phyloP scores from a whole-genome alignment of 441 rosid species.

The Aleurites moluccanus region DNA sequence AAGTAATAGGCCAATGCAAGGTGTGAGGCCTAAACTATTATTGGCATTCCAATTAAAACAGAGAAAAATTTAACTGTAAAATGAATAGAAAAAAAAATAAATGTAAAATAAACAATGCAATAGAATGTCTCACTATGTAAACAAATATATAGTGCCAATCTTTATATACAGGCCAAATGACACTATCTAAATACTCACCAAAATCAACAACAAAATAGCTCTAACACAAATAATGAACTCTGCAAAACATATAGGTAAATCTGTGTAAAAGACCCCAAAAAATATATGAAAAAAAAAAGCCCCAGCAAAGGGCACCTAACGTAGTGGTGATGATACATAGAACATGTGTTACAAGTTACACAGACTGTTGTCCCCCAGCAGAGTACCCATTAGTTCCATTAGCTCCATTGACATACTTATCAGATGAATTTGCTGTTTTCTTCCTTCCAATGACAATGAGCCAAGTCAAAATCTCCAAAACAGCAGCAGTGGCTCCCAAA shows the following conservation, averaged over 20 bases:
- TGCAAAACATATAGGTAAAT: background rate
- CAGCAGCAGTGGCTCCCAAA: slow-evolving; percentile 31
- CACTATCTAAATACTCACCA: too few relatives aligned
- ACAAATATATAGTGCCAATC: background rate
- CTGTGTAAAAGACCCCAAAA: background rate
- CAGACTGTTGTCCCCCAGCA: slow-evolving; percentile 11
- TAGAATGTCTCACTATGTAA: background rate
- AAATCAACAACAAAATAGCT: background rate
- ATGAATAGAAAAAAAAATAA: background rate
- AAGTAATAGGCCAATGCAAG: too few relatives aligned
- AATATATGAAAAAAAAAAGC: background rate
- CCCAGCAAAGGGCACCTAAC: background rate
- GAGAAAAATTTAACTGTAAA: background rate
- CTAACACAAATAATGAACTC: background rate
- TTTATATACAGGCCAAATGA: too few relatives aligned
- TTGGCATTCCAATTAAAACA: background rate
- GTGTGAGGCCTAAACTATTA: too few relatives aligned
- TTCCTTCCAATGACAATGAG: slow-evolving; percentile 37
- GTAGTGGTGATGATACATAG: background rate
- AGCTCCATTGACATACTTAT: slow-evolving; percentile 25
- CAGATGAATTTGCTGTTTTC: slow-evolving; percentile 21
- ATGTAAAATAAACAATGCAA: background rate
- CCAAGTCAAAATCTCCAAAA: slow-evolving; percentile 46
- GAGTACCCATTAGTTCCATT: slow-evolving; percentile 29
- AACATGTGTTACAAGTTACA: background rate